Evolutionary conservation across 208 protist species (phyloP), one percentile per base, ranked within the genome.

Genomic region (Leishmania major): DNA sequence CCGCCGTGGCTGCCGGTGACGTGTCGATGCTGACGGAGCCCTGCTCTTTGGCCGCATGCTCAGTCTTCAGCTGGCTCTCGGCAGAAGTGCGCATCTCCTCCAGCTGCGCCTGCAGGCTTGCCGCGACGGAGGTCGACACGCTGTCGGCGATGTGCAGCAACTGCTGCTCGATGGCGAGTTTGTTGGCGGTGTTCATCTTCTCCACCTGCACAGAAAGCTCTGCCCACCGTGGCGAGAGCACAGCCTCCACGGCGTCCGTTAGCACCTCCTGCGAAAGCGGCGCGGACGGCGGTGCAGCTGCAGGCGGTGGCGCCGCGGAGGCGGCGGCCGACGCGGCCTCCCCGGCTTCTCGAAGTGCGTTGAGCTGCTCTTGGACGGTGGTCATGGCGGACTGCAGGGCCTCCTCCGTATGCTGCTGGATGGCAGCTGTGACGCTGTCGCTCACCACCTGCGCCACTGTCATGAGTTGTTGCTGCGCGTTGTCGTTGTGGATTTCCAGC

Each of bases 391-490:
- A 43, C 53, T 75, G 51, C 60, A 91, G 53, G 10, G 84, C 82
- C 70, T 84, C 85, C 13, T 49, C 35, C 25, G 81, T 87, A 49
- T 77, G 82, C 6, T 79, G 70, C 79, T 88, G 84, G 51, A 95
- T 77, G 28, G 90, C 85, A 7, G 85, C 83, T 11, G 85, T 40
- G 74, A 95, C 90, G 78, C 89, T 93, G 45, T 93, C 93, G 75
- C 90, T 92, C 62, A 96, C 90, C n/a, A 89, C 88, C 79, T 94
- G 90, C 53, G 89, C 91, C 79, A 94, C 74, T 35, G 82, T 81
- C 67, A 92, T 35, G 72, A 94, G 81, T 70, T 89, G 89, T 7
- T 85, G 84, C 78, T 94, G 89, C 45, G 79, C 71, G 53, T 88
- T 74, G 11, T 84, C 86, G 19, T 88, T 84, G 7, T 78, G 80